Evolutionary conservation across 176 grass and related monocot species (phyloP).

Genomic region (Juncus inflexus): DNA sequence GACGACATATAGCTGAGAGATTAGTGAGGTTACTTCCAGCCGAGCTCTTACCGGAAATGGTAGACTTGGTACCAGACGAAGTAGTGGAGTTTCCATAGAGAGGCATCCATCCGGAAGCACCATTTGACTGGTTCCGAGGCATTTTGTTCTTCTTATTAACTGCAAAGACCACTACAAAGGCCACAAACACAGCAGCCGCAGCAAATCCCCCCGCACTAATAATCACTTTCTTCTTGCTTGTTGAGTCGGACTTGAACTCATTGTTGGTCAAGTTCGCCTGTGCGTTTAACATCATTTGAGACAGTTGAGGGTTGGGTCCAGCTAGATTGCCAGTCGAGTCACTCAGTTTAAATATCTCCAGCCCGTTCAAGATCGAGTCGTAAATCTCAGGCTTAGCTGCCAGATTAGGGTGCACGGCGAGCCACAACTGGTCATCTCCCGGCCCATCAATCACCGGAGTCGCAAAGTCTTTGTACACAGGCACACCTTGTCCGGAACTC

Average conservation of each 20-base stretch:
- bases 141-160: conserved; percentile 41
- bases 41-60: conserved; percentile 42
- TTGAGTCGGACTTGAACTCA: conserved; percentile 29
- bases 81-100: conserved; percentile 55
- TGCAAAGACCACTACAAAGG: conserved; percentile 42
- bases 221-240: conserved; percentile 31
- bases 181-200: conserved; percentile 35
- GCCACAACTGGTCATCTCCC: conserved; percentile 46
- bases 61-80: conserved; percentile 55
- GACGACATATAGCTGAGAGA: conserved; percentile 56
- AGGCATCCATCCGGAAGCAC: conserved; percentile 58
- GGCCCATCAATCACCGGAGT: conserved; percentile 33
- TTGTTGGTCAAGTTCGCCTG: conserved; percentile 32
- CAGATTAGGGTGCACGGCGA: conserved; percentile 59
- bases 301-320: conserved; percentile 53
- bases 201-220: conserved; percentile 55
- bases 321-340: conserved; percentile 40
- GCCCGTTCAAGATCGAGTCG: conserved; percentile 63
- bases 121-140: conserved; percentile 34
- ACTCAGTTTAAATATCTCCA: conserved; percentile 89
- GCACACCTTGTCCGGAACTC: conserved; percentile 44
- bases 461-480: conserved; percentile 63
- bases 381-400: conserved; percentile 58
- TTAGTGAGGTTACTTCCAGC: conserved; percentile 48
- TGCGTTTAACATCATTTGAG: conserved; percentile 39